phyloP scores from a whole-genome alignment of 139 green algal genomes.

The Eudorina sp. region DNA sequence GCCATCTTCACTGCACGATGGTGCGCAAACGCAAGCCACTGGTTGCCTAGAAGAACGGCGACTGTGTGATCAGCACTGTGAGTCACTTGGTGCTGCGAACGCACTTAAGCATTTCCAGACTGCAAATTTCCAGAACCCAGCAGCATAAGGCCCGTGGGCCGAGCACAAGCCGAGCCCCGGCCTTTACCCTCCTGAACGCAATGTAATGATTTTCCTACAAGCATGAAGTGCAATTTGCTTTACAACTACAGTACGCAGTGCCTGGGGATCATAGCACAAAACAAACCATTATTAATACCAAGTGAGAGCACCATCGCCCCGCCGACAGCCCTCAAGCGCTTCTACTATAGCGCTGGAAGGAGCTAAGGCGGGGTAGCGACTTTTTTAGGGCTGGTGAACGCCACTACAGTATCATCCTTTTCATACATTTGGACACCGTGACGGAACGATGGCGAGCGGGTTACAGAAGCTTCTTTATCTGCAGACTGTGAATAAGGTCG shows the following conservation, averaged over 20 bases:
- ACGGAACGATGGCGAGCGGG: slow-evolving; percentile 57
- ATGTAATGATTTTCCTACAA: too few species aligned
- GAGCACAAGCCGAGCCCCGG: background rate
- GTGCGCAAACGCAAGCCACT: background rate
- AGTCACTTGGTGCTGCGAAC: background rate
- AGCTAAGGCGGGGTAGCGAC: slow-evolving; percentile 13
- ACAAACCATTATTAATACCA: too few species aligned
- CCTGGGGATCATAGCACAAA: too few species aligned
- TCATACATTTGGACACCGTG: background rate
- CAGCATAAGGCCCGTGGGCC: background rate
- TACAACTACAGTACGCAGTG: too few species aligned
- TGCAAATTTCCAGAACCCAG: background rate
- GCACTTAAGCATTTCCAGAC: background rate
- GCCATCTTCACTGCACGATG: slow-evolving; percentile 27
- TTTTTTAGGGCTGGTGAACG: background rate
- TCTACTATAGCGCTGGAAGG: background rate
- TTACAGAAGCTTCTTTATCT: slow-evolving; percentile 90
- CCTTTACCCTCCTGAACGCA: background rate
- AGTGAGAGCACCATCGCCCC: slow-evolving; percentile 33
- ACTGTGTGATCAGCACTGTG: too few species aligned
- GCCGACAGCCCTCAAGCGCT: slow-evolving; percentile 33
- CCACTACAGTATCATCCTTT: background rate
- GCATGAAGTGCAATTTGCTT: too few species aligned
- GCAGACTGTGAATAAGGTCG: slow-evolving; percentile 94
- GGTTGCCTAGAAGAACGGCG: background rate